phyloP scores from a whole-genome alignment of 2,329 filamentous ascomycete genomes.

The Trichoderma gracile region DNA sequence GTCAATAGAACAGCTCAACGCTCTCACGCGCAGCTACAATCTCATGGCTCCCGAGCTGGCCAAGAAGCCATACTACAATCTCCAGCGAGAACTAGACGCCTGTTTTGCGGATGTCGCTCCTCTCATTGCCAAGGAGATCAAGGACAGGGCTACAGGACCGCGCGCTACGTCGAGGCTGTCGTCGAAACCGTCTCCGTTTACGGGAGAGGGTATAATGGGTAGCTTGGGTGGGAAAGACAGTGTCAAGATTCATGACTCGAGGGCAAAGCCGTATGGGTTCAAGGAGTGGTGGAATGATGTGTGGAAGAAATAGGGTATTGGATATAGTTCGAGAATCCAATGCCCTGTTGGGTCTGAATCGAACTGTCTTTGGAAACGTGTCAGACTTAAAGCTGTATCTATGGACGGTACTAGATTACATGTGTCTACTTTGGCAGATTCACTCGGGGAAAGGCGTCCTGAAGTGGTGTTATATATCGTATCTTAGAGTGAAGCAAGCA shows the following conservation, averaged over 20 bases:
- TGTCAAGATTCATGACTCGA: slow-evolving; percentile 65
- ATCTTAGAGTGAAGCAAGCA: too few relatives aligned
- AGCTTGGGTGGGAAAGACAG: slow-evolving; percentile 54
- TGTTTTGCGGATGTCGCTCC: slow-evolving; percentile 90
- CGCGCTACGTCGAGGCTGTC: slow-evolving; percentile 37
- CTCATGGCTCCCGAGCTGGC: slow-evolving; percentile 90
- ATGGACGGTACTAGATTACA: not conserved
- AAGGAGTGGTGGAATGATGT: slow-evolving; percentile 88
- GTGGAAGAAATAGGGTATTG: slow-evolving; percentile 46
- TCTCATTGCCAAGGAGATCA: slow-evolving; percentile 69
- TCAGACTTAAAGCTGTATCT: too few relatives aligned
- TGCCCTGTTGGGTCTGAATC: not conserved
- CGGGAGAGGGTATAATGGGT: slow-evolving; percentile 55
- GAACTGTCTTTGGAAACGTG: not conserved
- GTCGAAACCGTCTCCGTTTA: slow-evolving; percentile 34
- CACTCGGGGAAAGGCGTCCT: not conserved
- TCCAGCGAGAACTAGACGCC: slow-evolving; percentile 75
- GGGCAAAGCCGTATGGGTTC: slow-evolving; percentile 76
- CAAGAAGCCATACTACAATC: slow-evolving; percentile 86
- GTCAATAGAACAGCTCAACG: slow-evolving; percentile 76
- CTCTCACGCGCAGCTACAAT: slow-evolving; percentile 83
- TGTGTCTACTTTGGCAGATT: not conserved
- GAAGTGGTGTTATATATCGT: too few relatives aligned
- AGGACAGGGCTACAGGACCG: slow-evolving; percentile 60
- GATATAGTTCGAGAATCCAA: too few relatives aligned